These are phyloP conservation scores for Saccharomyces hybrid DNA, from an alignment of 1,139 yeast genomes.

Conservation along the genomic window DNA sequence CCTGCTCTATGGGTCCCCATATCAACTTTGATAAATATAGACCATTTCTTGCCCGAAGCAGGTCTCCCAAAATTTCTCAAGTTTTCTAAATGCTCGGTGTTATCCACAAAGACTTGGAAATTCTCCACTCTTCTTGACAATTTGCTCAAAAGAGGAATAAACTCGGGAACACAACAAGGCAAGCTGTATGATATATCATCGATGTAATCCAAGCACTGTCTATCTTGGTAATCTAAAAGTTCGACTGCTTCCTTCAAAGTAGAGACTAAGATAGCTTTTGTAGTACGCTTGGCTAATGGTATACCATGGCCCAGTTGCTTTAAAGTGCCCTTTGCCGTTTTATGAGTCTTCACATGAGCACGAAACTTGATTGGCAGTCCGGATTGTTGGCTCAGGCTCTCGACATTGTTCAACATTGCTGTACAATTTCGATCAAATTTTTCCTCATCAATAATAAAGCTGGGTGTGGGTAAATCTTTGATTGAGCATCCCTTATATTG, in stretches of 20 bases:
- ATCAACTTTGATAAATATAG: slow-evolving; percentile 49
- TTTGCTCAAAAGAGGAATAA: slow-evolving; percentile 43
- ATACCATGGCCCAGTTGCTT: slow-evolving; percentile 40
- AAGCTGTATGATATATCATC: slow-evolving; percentile 60
- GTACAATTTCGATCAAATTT: slow-evolving; percentile 35
- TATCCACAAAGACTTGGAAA: slow-evolving; percentile 56
- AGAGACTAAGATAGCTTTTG: slow-evolving; percentile 55
- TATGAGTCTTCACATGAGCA: slow-evolving; percentile 73
- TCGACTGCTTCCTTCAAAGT: slow-evolving; percentile 63
- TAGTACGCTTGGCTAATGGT: slow-evolving; percentile 32
- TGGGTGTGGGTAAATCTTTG: slow-evolving; percentile 46
- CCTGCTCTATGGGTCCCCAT: slow-evolving; percentile 66
- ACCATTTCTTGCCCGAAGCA: slow-evolving; percentile 38
- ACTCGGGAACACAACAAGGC: slow-evolving; percentile 52
- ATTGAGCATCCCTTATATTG: slow-evolving; percentile 17
- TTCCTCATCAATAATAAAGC: slow-evolving; percentile 39
- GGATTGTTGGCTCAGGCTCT: slow-evolving; percentile 14
- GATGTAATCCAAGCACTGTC: slow-evolving; percentile 37
- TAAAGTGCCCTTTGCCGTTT: slow-evolving; percentile 42
- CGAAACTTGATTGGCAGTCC: slow-evolving; percentile 38
- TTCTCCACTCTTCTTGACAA: slow-evolving; percentile 37
- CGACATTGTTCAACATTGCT: slow-evolving; percentile 35
- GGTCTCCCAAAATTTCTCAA: slow-evolving; percentile 35
- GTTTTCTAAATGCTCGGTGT: slow-evolving; percentile 45
- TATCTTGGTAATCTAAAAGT: slow-evolving; percentile 37